phyloP scores from a whole-genome alignment of 257 asterid species.

The Echium plantagineum region DNA sequence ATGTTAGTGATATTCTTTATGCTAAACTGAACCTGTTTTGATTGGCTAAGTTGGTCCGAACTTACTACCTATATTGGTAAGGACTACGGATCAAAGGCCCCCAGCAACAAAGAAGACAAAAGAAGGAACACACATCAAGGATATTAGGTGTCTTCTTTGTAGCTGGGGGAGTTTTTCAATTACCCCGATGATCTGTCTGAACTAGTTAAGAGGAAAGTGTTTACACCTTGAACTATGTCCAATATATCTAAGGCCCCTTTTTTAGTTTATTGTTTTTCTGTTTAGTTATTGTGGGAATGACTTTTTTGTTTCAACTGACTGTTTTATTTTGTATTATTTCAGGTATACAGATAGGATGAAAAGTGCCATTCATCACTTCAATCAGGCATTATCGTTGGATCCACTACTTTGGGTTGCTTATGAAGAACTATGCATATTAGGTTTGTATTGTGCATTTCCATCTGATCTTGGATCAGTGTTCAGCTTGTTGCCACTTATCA shows the following conservation, averaged over 20 bases:
- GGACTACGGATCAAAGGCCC: too few species aligned
- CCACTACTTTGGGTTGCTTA: conserved; percentile 95
- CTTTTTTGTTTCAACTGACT: not conserved
- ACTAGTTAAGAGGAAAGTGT: not conserved
- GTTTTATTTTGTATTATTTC: conserved; percentile 15
- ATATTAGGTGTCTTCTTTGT: too few species aligned
- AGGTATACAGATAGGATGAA: conserved; percentile 89
- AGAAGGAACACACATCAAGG: too few species aligned
- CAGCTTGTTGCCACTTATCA: not conserved
- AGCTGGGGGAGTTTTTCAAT: too few species aligned
- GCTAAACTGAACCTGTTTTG: not conserved
- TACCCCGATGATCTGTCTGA: not conserved
- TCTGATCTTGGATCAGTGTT: not conserved
- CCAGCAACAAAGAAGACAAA: too few species aligned
- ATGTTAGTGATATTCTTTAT: not conserved
- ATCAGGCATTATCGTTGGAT: conserved; percentile 83
- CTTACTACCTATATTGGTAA: too few species aligned
- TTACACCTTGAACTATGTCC: not conserved
- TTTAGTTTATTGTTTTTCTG: not conserved
- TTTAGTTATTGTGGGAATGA: not conserved
- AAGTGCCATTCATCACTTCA: conserved; percentile 79
- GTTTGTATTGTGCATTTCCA: conserved; percentile 22
- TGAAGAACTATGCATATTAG: conserved; percentile 89
- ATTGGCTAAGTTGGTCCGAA: not conserved
- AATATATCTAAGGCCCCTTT: not conserved